Percentiles rank a stretch among this genome's conserved stretches.
Conservation (phyloP, 1,284 basidiomycete genomes). For the Fomitopsis betulina region DNA sequence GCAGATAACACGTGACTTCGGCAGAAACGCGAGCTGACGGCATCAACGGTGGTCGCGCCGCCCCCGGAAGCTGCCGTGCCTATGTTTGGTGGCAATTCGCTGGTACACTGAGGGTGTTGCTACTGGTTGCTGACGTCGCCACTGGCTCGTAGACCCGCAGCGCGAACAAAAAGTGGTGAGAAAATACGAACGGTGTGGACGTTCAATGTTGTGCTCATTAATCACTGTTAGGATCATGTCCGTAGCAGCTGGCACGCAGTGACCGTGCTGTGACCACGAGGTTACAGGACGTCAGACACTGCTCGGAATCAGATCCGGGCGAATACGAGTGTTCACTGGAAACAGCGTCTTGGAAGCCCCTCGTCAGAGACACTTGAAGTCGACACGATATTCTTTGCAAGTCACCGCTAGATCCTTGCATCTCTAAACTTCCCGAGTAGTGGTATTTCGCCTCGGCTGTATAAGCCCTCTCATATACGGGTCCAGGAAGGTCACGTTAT, state of each 20-base stretch:
- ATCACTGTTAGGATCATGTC: neutral
- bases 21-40: neutral
- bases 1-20: neutral
- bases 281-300: neutral
- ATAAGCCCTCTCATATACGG: neutral
- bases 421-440: neutral
- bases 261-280: neutral
- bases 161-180: no score
- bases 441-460: neutral
- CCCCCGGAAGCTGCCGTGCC: neutral
- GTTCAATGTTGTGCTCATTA: neutral
- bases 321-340: neutral
- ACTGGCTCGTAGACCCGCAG: no score
- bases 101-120: neutral
- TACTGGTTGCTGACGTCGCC: no score
- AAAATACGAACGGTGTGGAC: no score
- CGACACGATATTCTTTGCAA: no score
- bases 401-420: neutral
- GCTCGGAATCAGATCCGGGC: neutral
- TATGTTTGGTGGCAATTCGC: neutral
- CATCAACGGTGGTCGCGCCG: no score
- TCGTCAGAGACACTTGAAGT: no score
- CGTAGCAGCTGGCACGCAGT: neutral
- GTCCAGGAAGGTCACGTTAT: conserved; percentile 7
- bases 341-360: neutral